These are phyloP conservation scores for Gnetum montanum DNA, from an alignment of 75 land plant species.

Conservation along the genomic window DNA sequence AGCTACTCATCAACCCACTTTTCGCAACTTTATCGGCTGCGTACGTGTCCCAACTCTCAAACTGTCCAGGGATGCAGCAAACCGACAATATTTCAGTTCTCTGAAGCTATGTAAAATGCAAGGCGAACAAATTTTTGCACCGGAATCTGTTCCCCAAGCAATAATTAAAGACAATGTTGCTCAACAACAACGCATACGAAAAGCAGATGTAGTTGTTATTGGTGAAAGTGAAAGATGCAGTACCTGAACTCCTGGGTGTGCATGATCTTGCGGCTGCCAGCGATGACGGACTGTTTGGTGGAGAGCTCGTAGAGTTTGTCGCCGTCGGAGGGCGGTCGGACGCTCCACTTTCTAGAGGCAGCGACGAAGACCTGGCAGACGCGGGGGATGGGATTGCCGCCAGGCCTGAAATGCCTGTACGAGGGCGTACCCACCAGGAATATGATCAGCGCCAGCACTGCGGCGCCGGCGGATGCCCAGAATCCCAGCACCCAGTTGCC, in stretches of 20 bases:
- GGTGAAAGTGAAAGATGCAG: no score
- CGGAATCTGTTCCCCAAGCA: no score
- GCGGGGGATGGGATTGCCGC: slow-evolving; percentile 47
- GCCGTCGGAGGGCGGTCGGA: slow-evolving; percentile 19
- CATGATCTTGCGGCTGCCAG: slow-evolving; percentile 55
- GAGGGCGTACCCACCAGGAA: slow-evolving; percentile 30
- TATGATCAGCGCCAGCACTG: slow-evolving; percentile 20
- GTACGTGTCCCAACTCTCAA: no score
- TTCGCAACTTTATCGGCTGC: no score
- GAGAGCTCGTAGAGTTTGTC: slow-evolving; percentile 27
- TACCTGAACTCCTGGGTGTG: slow-evolving; percentile 55
- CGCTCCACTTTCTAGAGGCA: slow-evolving; percentile 27
- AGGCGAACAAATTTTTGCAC: no score
- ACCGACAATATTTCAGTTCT: no score
- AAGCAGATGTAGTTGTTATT: no score
- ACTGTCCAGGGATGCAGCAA: no score
- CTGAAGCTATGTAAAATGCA: no score
- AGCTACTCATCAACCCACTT: no score
- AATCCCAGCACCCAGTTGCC: slow-evolving; percentile 52
- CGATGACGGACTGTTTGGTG: slow-evolving; percentile 46
- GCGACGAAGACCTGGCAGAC: slow-evolving; percentile 56
- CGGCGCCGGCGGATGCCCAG: slow-evolving; percentile 27
- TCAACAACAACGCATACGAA: no score
- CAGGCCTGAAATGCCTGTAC: slow-evolving; percentile 43
- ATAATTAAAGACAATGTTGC: no score